Conservation (phyloP, 164 flowering plant species). For the Houttuynia cordata region DNA sequence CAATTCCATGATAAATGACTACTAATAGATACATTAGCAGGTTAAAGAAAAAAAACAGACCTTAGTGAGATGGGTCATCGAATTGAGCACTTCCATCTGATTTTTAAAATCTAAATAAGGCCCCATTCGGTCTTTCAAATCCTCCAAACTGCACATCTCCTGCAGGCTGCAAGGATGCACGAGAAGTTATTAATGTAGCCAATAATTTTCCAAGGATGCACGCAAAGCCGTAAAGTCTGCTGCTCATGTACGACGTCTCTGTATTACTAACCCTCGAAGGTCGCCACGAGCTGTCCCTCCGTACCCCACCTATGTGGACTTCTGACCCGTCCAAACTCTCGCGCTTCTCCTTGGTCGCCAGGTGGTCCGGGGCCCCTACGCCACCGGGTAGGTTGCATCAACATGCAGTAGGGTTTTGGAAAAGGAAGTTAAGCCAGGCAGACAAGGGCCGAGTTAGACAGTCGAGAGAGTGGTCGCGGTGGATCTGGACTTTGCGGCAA, state of each 20-base stretch:
- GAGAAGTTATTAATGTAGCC: too few relatives aligned
- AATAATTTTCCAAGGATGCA: slow-evolving; percentile 46
- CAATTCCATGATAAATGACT: too few relatives aligned
- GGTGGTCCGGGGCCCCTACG: slow-evolving; percentile 9
- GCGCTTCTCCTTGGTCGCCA: slow-evolving; percentile 67
- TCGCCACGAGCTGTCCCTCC: too few relatives aligned
- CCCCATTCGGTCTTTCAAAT: slow-evolving; percentile 68
- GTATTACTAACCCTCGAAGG: too few relatives aligned
- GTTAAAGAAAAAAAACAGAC: slow-evolving; percentile 18
- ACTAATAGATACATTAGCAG: slow-evolving; percentile 2
- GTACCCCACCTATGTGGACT: slow-evolving; percentile 26
- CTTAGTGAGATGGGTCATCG: slow-evolving; percentile 70
- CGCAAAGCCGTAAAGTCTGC: slow-evolving; percentile 21
- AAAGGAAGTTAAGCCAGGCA: slow-evolving; percentile 79
- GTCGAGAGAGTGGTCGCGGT: slow-evolving; percentile 48
- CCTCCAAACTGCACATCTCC: slow-evolving; percentile 84
- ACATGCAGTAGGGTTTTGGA: slow-evolving; percentile 59
- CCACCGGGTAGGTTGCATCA: slow-evolving; percentile 37
- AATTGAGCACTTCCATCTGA: slow-evolving; percentile 53
- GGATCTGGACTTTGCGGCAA: slow-evolving; percentile 42
- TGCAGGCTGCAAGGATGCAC: too few relatives aligned
- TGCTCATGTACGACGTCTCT: too few relatives aligned
- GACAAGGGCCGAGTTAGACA: slow-evolving; percentile 55
- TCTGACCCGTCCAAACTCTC: slow-evolving; percentile 38
- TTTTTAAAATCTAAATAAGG: slow-evolving; percentile 43